Base-by-base conservation (phyloP, 176 grass and related monocot genomes). In the Bolboschoenus planiculmis region DNA sequence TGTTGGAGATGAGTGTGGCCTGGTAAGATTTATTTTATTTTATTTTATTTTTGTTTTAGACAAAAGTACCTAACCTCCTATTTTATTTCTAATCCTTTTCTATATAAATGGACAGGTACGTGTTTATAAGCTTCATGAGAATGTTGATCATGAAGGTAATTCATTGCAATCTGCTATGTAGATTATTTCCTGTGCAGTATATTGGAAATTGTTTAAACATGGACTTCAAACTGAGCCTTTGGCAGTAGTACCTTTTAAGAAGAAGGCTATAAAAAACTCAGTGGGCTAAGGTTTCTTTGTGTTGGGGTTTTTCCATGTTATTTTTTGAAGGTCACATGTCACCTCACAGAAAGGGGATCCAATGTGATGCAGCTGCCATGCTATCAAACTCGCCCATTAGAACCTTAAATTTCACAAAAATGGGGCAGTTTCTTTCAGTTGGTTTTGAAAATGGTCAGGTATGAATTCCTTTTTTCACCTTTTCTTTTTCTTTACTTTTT, bases 391-490 rank as follows among this genome's bases (percentile, higher is more conserved):
- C 84, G 55, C 79, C 87, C 15, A 83, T 94, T 67, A 56, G 10
- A 76, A 89, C 83, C 44, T 78, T 97, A 29, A 83, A 83, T 54
- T 92, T 86, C 79, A 81, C 72, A 61, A 84, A 82, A 88, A 88
- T 85, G 37, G 92, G 95, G 7, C 78, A 90, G 23, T 84, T 76
- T 57, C 42, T 94, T 87, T 87, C 73, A 56, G 85, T 88, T 61
- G 92, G 95, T 35, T 97, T 89, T 87, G 77, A 97, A 86, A 92
- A 87, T 48, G 95, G 95, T 77, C 95, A 97, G 92, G 95, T 97
- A 92, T 77, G 79, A 85, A 44, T 18, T 77, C 30, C 23, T 5
- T 33, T 43, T 24, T 67, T 87, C 21, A 74, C 42, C 21, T 68
- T 54, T 39, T 83, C 57, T 62, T 62, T 39, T 24, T 83, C 42